phyloP scores from a whole-genome alignment of 371 early-diverging fungal species.

The Mortierella polycephala region DNA sequence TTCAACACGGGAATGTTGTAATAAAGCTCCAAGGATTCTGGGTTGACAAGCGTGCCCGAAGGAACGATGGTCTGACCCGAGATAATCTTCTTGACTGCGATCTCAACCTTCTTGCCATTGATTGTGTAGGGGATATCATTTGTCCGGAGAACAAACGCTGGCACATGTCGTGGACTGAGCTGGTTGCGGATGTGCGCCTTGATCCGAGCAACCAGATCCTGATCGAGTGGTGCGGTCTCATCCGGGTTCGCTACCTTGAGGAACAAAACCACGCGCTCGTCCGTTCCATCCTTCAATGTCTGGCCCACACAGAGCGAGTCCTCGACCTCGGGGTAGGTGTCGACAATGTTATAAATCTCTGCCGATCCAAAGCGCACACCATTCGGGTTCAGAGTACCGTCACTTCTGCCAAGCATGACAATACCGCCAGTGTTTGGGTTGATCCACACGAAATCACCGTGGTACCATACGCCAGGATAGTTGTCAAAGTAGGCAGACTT shows the following conservation, averaged over 20 bases:
- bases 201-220: conserved; percentile 66
- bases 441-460: conserved; percentile 94
- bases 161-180: conserved; percentile 94
- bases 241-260: conserved; percentile 73
- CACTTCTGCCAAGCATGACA: conserved; percentile 94
- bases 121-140: conserved; percentile 94
- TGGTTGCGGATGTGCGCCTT: conserved; percentile 82
- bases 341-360: conserved; percentile 93
- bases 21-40: conserved; percentile 84
- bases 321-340: conserved; percentile 72
- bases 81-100: conserved; percentile 94
- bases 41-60: conserved; percentile 85
- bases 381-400: conserved; percentile 95
- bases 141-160: conserved; percentile 85
- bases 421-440: conserved; percentile 91
- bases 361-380: conserved; percentile 97
- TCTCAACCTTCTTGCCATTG: conserved; percentile 98
- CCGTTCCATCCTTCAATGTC: conserved; percentile 74
- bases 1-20: conserved; percentile 68
- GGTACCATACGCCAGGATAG: conserved; percentile 90
- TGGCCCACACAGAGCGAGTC: conserved; percentile 85
- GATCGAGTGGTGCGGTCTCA: conserved; percentile 30
- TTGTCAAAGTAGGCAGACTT: conserved; percentile 89
- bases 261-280: conserved; percentile 94
- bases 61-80: conserved; percentile 80